Percentiles rank a stretch among this genome's conserved stretches.
phyloP scores from a whole-genome alignment of 768 basidiomycete species.

The Termitomyces bulborhizus region DNA sequence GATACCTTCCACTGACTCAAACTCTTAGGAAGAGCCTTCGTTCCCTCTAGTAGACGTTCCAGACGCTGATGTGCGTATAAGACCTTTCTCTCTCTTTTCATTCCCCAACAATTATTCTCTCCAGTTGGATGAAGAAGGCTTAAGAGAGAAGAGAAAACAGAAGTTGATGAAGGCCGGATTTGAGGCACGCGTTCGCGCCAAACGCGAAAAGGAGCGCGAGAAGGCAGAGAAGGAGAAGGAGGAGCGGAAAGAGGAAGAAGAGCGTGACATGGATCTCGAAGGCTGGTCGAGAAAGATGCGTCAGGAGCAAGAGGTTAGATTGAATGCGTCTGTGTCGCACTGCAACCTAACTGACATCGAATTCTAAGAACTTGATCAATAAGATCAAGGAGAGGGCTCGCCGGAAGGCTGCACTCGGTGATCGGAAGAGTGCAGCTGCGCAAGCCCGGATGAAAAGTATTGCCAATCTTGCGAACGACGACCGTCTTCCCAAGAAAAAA shows the following conservation, averaged over 20 bases:
- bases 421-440: constrained; percentile 91
- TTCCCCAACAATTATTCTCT: neutral
- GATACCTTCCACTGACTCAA: neutral
- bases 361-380: constrained; percentile 60
- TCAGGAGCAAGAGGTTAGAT: constrained; percentile 70
- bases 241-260: constrained; percentile 74
- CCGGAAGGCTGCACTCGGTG: constrained; percentile 73
- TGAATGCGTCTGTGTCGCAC: neutral
- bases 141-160: constrained; percentile 95
- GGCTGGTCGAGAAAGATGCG: constrained; percentile 74
- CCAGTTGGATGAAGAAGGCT: constrained; percentile 80
- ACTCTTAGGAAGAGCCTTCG: constrained; percentile 64
- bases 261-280: constrained; percentile 61
- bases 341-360: neutral
- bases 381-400: constrained; percentile 83
- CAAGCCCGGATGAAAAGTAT: constrained; percentile 97
- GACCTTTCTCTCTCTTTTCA: neutral
- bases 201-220: constrained; percentile 86
- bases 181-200: constrained; percentile 79
- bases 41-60: constrained; percentile 92
- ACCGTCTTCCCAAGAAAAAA: constrained; percentile 76
- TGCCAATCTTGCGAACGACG: constrained; percentile 85
- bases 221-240: constrained; percentile 62
- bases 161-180: constrained; percentile 89
- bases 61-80: constrained; percentile 67